Evolutionary conservation across 495 filamentous ascomycete species (phyloP).

Genomic region (Lasiosphaeria ovina): DNA sequence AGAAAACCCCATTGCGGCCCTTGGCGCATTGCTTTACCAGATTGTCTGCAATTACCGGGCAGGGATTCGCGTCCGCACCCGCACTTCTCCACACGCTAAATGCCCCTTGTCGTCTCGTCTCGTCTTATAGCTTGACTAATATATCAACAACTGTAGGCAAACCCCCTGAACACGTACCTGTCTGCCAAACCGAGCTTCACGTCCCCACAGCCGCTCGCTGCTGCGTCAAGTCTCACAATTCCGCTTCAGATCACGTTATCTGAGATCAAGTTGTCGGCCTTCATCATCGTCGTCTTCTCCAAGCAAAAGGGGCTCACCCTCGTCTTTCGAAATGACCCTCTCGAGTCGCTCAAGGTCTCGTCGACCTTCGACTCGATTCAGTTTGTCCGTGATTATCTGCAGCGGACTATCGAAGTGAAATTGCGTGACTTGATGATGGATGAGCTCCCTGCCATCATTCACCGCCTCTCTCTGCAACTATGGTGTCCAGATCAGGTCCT

Average conservation of each 20-base stretch:
- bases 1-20: slow-evolving; percentile 1
- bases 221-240: slow-evolving; percentile 89
- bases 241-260: slow-evolving; percentile 94
- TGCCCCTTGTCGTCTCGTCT: slow-evolving; percentile 10
- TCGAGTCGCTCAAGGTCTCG: slow-evolving; percentile 96
- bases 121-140: slow-evolving; percentile 44
- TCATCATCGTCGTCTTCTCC: slow-evolving; percentile 96
- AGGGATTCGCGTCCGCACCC: slow-evolving; percentile 28
- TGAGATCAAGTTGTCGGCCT: slow-evolving; percentile 94
- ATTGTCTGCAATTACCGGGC: slow-evolving; percentile 20
- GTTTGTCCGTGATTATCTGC: slow-evolving; percentile 94
- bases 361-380: slow-evolving; percentile 98
- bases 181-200: slow-evolving; percentile 87
- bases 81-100: slow-evolving; percentile 18
- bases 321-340: slow-evolving; percentile 95
- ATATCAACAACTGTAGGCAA: slow-evolving; percentile 61
- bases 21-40: slow-evolving; percentile 32
- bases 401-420: slow-evolving; percentile 95
- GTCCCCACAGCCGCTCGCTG: slow-evolving; percentile 89
- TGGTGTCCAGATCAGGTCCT: slow-evolving; percentile 85
- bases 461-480: slow-evolving; percentile 81
- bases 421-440: slow-evolving; percentile 93
- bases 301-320: slow-evolving; percentile 94
- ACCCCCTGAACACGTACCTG: slow-evolving; percentile 93
- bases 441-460: slow-evolving; percentile 92